Conservation (phyloP, 805 yeast species). For the Naumovozyma castellii region DNA sequence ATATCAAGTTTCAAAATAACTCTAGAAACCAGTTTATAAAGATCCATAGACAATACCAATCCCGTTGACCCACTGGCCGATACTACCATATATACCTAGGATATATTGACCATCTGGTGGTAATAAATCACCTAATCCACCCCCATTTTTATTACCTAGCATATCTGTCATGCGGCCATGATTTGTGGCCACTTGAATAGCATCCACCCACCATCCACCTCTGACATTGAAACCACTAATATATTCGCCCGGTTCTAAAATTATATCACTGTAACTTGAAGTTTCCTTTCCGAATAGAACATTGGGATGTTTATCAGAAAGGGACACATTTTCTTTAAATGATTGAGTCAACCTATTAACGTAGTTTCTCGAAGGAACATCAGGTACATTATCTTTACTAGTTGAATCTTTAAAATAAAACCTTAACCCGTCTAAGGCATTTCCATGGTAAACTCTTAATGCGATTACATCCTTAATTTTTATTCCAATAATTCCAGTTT, state of each 20-base stretch:
- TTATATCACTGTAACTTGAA: slow-evolving; percentile 44
- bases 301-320: slow-evolving; percentile 8
- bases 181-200: slow-evolving; percentile 59
- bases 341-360: slow-evolving; percentile 23
- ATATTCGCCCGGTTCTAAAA: slow-evolving; percentile 47
- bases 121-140: slow-evolving; percentile 45
- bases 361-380: slow-evolving; percentile 41
- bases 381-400: slow-evolving; percentile 26
- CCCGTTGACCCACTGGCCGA: slow-evolving; percentile 64
- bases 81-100: slow-evolving; percentile 64
- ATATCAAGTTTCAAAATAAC: too few relatives aligned
- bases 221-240: slow-evolving; percentile 55
- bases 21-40: too few relatives aligned
- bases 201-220: slow-evolving; percentile 87
- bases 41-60: slow-evolving; percentile 54
- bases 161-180: slow-evolving; percentile 43
- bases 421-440: slow-evolving; percentile 74
- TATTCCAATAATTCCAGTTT: slow-evolving; percentile 22
- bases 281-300: slow-evolving; percentile 45
- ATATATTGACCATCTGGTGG: slow-evolving; percentile 55
- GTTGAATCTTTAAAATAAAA: slow-evolving; percentile 31
- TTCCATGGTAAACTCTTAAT: slow-evolving; percentile 62
- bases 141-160: slow-evolving; percentile 66
- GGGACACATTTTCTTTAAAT: slow-evolving; percentile 13
- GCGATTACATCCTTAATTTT: slow-evolving; percentile 31